Evolutionary conservation across 768 basidiomycete genomes (phyloP).

Genomic region (Russula brevipes): DNA sequence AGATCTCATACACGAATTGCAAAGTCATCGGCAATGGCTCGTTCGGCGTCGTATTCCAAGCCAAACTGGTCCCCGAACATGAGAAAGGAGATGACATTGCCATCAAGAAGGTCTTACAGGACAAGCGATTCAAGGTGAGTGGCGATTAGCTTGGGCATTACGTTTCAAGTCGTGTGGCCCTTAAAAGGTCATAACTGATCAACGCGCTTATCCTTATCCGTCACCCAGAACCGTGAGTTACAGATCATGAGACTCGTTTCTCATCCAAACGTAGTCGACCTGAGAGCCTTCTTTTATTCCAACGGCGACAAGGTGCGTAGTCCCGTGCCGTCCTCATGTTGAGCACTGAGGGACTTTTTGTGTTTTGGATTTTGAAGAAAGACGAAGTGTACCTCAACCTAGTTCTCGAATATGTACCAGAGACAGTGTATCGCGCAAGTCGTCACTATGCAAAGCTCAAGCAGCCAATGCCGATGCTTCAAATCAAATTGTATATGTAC

Average conservation of each 20-base stretch:
- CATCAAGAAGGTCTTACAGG: slow-evolving; percentile 99
- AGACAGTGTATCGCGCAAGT: slow-evolving; percentile 98
- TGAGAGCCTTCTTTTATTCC: slow-evolving; percentile 98
- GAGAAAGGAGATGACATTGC: slow-evolving; percentile 84
- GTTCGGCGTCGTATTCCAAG: slow-evolving; percentile 98
- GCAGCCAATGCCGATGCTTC: slow-evolving; percentile 99
- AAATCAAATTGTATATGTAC: slow-evolving; percentile 99
- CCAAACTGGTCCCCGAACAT: slow-evolving; percentile 67
- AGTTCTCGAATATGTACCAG: slow-evolving; percentile 98
- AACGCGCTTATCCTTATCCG: not conserved
- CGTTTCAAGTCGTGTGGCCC: slow-evolving; percentile 11
- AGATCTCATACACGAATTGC: slow-evolving; percentile 93
- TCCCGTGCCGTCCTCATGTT: not conserved
- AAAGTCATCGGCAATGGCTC: slow-evolving; percentile 99
- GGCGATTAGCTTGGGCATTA: slow-evolving; percentile 1
- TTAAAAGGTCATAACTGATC: slow-evolving; percentile 8
- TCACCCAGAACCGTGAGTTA: slow-evolving; percentile 87
- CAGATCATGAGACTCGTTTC: slow-evolving; percentile 97
- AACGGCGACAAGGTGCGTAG: slow-evolving; percentile 92
- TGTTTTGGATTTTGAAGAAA: slow-evolving; percentile 53
- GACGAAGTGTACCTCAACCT: slow-evolving; percentile 99
- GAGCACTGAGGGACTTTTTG: not conserved
- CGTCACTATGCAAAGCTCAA: slow-evolving; percentile 99
- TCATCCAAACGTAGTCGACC: slow-evolving; percentile 97
- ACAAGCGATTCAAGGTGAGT: slow-evolving; percentile 99